Conservation (phyloP, 2,329 filamentous ascomycete species). For the Niveomyces coronatus region DNA sequence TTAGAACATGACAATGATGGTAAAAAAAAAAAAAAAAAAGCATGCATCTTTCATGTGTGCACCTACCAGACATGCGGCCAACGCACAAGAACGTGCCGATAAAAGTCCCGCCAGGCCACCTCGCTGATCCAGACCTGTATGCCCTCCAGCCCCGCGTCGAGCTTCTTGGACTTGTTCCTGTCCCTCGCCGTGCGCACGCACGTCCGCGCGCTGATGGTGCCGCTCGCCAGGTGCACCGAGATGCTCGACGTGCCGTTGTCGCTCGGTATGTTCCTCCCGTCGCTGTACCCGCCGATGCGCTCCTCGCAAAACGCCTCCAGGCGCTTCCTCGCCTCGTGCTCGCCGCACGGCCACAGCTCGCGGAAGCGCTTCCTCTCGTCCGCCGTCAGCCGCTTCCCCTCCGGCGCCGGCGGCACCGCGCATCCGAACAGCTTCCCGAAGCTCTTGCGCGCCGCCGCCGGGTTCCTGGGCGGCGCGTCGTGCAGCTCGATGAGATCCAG, state of each 20-base stretch:
- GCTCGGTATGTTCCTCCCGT: constrained; percentile 55
- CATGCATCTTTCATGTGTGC: neutral
- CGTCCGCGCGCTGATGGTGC: constrained; percentile 58
- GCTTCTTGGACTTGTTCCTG: constrained; percentile 50
- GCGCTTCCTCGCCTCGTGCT: constrained; percentile 56
- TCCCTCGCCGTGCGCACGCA: constrained; percentile 54
- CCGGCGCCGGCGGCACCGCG: constrained; percentile 50
- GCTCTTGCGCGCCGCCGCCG: constrained; percentile 24
- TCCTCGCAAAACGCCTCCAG: constrained; percentile 59
- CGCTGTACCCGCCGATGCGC: constrained; percentile 50
- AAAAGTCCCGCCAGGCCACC: constrained; percentile 80
- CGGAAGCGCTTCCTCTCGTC: constrained; percentile 49
- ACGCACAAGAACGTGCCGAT: constrained; percentile 72
- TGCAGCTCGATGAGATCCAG: constrained; percentile 54
- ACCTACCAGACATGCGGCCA: constrained; percentile 73
- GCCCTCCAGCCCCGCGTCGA: constrained; percentile 57
- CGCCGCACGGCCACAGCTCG: constrained; percentile 62
- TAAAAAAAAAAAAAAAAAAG: neutral
- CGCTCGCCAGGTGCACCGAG: constrained; percentile 61
- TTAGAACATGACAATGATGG: no score
- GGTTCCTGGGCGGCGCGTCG: constrained; percentile 34
- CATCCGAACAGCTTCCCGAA: constrained; percentile 49
- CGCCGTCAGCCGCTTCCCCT: constrained; percentile 48
- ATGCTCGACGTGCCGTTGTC: constrained; percentile 54
- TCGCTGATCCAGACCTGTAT: constrained; percentile 70